Evolutionary conservation across 305 asterid genomes (phyloP), one percentile per base, ranked within the genome.

Genomic region (Euphrasia arctica): DNA sequence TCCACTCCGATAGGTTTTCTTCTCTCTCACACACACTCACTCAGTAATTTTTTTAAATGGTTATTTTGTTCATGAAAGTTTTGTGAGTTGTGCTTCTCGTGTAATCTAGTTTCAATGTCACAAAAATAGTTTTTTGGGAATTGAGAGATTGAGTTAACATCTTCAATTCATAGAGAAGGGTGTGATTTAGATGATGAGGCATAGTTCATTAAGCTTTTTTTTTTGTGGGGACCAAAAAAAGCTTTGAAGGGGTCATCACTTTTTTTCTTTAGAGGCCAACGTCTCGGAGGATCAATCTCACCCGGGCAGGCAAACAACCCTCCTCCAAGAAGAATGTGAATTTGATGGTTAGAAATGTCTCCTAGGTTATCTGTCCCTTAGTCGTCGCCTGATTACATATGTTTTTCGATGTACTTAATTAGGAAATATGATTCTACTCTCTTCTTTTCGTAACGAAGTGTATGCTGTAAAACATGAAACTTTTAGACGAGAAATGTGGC

Each of bases 1-100:
- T 91, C 56, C 98, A 91, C 77, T 86, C 96, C 0, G 28, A 72
- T n/a, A 84, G 56, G 56, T 51, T 51, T 51, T 15, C 29, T 31
- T 6, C 36, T 32, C 67, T 64, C 63, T 14, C 57, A 12, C 60
- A 4, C 42, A 36, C 42, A 1, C 43, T 7, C 43, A 7, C 2
- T 7, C 43, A 1, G 10, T 1, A 9, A 7, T 45, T 59, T 64
- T 47, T 11, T 42, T 42, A 3, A 2, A 60, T 50, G 60, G 60
- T 63, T 14, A 8, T 13, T 15, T 32, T 29, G 42, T 18, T 0
- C 58, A 49, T 54, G 15, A 18, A 55, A 25, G 6, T 47, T 47
- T 47, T 47, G 7, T 47, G 4, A 18, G 2, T 15, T 51, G 42
- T 42, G 22, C 18, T 41, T 5, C 32, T 25, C 25, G 28, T 48